Evolutionary conservation across 495 filamentous ascomycete genomes (phyloP), one percentile per base, ranked within the genome.

Genomic region (Oidiodendron maius): DNA sequence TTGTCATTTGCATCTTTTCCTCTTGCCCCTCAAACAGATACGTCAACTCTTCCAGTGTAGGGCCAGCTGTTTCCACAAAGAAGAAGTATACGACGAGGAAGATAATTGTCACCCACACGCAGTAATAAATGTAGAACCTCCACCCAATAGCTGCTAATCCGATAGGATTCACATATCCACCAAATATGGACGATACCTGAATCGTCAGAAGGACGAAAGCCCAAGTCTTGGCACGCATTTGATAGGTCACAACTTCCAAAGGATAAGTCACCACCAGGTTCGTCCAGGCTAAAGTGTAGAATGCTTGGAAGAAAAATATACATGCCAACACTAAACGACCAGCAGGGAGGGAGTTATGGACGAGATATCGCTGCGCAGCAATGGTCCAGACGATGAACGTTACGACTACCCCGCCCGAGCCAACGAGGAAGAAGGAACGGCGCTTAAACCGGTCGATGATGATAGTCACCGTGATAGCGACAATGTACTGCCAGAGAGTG

Each of bases 1-100:
- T 32, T 32, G 8, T 32, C 28, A 32, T 8, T 8, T 32, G 28
- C 28, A 8, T 32, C 28, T n/a, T 40, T 18, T 40, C 10, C 6
- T 40, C 37, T 11, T 83, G 74, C 63, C 81, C 80, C 65, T 83
- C 80, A 76, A 76, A 66, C 76, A 75, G 64, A 70, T 82, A 38
- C 81, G 74, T 20, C 78, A 74, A 42, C 28, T 32, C 28, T 32
- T 32, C n/a, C 8, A 32, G 28, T 8, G 28, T 32, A 32, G 28
- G 28, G 8, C 28, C n/a, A 8, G 8, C 8, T 8, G n/a, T 32
- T 32, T 32, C 28, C 8, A 32, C 28, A 32, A 32, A 32, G n/a
- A 32, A 32, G 28, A 32, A 32, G n/a, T 32, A 32, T 8, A 32
- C 28, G n/a, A 32, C n/a, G 8, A 57, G 28, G 40, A 80, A 56